Base-by-base conservation (phyloP, 2,329 filamentous ascomycete species). In the Diaporthe capsici region DNA sequence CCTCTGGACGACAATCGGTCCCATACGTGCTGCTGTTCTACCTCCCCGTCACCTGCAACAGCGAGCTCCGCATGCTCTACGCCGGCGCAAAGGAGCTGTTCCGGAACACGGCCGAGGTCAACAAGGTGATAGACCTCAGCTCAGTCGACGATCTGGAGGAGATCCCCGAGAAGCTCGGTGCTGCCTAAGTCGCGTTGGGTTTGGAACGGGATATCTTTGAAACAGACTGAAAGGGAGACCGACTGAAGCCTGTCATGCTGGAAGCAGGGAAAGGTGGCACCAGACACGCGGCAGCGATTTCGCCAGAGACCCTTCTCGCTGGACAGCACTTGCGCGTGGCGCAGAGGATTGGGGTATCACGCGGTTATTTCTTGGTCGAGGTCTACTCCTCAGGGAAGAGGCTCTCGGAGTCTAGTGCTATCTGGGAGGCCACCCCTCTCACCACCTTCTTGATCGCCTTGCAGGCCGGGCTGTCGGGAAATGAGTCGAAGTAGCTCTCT, bases 11-110 rank as follows among this genome's bases (percentile, higher is more conserved):
- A 39, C 84, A 95, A 58, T 94, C 95, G 7, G 95, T 98, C 4
- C 97, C 97, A 13, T 99, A 99, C 83, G 95, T 98, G 63, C 91
- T 98, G 83, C 87, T 99, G 31, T 98, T 98, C 88, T 98, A 98
- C 86, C 92, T 98, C 31, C 97, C 97, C 10, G 94, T 93, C 71
- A 98, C 96, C 67, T 97, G 95, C 86, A 98, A 98, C 83, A 91
- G 90, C 79, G 94, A 96, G 82, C 88, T 94, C 82, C 92, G 95
- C 79, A 98, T 98, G 97, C 87, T 97, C 82, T 99, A 98, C 84
- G 97, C 97, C 42, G 94, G 96, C 53, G 97, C 97, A 58, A 98
- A 98, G 85, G 97, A 99, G 86, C 86, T 98, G 84, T 95, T 98
- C 93, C 92, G 96, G 78, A 98, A 95, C 82, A 97, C 95, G 73